Evolutionary conservation across 768 basidiomycete species (phyloP).

Genomic region (Porpolomopsis calyptriformis): DNA sequence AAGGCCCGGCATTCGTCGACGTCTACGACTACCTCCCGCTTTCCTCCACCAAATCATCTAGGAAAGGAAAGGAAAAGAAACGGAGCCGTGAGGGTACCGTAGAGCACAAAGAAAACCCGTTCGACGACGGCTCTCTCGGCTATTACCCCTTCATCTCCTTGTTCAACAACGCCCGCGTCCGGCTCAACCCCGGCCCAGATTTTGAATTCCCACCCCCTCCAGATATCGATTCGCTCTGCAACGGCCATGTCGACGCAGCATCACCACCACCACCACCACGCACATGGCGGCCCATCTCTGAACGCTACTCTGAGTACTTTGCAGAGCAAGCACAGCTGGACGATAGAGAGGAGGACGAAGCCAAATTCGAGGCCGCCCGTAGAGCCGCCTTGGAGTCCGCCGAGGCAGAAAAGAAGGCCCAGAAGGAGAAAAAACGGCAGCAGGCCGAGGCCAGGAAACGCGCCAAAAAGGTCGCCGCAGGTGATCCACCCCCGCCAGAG

Average conservation of each 20-base stretch:
- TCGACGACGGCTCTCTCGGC: constrained; percentile 90
- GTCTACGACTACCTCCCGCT: constrained; percentile 86
- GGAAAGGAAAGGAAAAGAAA: constrained; percentile 57
- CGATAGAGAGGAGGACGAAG: constrained; percentile 64
- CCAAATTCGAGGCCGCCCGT: constrained; percentile 33
- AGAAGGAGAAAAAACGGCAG: constrained; percentile 38
- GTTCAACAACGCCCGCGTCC: constrained; percentile 81
- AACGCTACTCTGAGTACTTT: constrained; percentile 81
- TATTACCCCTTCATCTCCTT: constrained; percentile 94
- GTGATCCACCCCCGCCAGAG: constrained; percentile 10
- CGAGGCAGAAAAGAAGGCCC: constrained; percentile 41
- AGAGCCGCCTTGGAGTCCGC: constrained; percentile 29
- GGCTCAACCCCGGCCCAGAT: constrained; percentile 80
- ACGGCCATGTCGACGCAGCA: constrained; percentile 17
- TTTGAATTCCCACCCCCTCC: constrained; percentile 73
- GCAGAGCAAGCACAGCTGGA: constrained; percentile 73
- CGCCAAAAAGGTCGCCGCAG: constrained; percentile 31
- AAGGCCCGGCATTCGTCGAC: constrained; percentile 77
- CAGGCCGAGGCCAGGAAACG: constrained; percentile 44
- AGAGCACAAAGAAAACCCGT: constrained; percentile 71
- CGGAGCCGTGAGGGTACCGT: constrained; percentile 52
- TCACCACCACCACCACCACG: no score
- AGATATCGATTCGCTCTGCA: constrained; percentile 61
- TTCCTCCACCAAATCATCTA: constrained; percentile 46
- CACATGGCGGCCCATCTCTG: constrained; percentile 71